Percentiles rank a stretch among this genome's conserved stretches.
phyloP scores from a whole-genome alignment of 2,329 filamentous ascomycete species.

The Phoma sp. region DNA sequence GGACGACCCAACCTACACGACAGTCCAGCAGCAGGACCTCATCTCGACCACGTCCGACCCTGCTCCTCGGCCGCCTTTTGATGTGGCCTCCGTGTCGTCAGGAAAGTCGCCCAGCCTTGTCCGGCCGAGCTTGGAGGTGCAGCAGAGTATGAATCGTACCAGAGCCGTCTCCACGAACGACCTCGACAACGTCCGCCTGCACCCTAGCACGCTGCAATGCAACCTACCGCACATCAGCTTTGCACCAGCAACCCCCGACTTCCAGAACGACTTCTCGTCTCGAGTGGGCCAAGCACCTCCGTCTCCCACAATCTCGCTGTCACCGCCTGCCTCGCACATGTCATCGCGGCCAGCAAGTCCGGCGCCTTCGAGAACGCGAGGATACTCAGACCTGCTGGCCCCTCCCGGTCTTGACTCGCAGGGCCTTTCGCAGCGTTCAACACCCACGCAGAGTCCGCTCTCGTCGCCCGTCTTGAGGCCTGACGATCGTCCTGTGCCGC shows the following conservation, averaged over 20 bases:
- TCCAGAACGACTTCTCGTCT: slow-evolving; percentile 18
- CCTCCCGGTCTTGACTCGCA: slow-evolving; percentile 47
- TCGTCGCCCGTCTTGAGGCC: slow-evolving; percentile 39
- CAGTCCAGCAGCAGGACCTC: slow-evolving; percentile 55
- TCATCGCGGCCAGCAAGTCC: slow-evolving; percentile 38
- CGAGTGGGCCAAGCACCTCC: slow-evolving; percentile 29
- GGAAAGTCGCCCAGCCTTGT: slow-evolving; percentile 29
- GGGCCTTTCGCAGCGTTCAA: slow-evolving; percentile 25
- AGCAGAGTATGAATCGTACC: slow-evolving; percentile 38
- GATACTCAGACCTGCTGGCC: slow-evolving; percentile 40
- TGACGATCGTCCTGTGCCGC: slow-evolving; percentile 33
- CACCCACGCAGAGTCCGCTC: slow-evolving; percentile 29
- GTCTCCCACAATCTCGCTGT: slow-evolving; percentile 49
- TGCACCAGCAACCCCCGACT: slow-evolving; percentile 42
- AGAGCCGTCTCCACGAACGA: slow-evolving; percentile 68
- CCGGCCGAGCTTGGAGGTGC: slow-evolving; percentile 41
- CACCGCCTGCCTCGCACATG: slow-evolving; percentile 49
- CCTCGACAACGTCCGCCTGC: slow-evolving; percentile 55
- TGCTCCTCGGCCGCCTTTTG: slow-evolving; percentile 47
- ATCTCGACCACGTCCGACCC: slow-evolving; percentile 58
- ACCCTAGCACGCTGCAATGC: slow-evolving; percentile 45
- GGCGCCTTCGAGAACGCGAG: slow-evolving; percentile 28
- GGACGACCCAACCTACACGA: slow-evolving; percentile 62
- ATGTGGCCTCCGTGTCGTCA: slow-evolving; percentile 29
- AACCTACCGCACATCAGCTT: slow-evolving; percentile 45